These are phyloP conservation scores for Zea luxurians DNA, from an alignment of 176 grass and related monocot genomes.

Conservation along the genomic window DNA sequence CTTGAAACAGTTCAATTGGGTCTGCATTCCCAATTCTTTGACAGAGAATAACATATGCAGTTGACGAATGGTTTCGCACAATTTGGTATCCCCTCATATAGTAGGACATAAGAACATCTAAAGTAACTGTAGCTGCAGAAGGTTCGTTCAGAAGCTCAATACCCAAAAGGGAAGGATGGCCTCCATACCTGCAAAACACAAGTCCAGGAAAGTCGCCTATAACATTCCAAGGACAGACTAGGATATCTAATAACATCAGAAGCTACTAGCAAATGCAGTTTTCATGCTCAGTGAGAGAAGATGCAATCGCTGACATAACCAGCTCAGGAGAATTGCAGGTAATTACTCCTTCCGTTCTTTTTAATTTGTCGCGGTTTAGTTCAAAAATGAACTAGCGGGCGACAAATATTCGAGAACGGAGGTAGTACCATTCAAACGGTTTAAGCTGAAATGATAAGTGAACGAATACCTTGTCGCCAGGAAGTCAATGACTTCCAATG, in stretches of 20 bases:
- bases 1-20: conserved; percentile 66
- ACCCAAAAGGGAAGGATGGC: conserved; percentile 64
- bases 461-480: conserved; percentile 59
- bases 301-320: not conserved
- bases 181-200: conserved; percentile 53
- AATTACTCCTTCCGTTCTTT: not conserved
- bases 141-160: conserved; percentile 88
- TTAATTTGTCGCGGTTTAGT: too few relatives aligned
- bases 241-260: conserved; percentile 11
- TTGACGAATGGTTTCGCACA: conserved; percentile 72
- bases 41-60: conserved; percentile 69
- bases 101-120: conserved; percentile 61
- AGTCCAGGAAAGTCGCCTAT: not conserved
- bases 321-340: not conserved
- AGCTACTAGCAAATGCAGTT: not conserved
- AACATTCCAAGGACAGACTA: not conserved
- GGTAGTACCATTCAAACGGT: not conserved
- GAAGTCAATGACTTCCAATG: conserved; percentile 68
- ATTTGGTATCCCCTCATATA: conserved; percentile 70
- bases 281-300: not conserved
- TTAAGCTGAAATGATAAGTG: not conserved
- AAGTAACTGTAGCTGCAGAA: conserved; percentile 56
- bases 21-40: conserved; percentile 77
- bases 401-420: not conserved
- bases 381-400: too few relatives aligned